Conservation (phyloP, 495 filamentous ascomycete genomes). For the Aspergillus nanangensis region DNA sequence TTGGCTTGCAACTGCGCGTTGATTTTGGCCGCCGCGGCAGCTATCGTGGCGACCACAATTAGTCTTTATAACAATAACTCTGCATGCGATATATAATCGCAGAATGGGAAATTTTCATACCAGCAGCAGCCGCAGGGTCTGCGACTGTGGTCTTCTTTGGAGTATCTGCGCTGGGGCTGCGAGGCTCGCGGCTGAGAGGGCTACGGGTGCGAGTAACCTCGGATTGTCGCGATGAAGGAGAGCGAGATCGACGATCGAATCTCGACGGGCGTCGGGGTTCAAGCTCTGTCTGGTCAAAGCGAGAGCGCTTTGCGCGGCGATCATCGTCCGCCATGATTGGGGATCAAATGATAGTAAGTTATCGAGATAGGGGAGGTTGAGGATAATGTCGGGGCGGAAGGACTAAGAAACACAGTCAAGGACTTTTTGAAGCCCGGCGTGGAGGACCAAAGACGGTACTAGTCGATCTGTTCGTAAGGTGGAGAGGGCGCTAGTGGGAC, state of each 20-base stretch:
- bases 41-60: conserved; percentile 37
- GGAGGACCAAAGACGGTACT: no score
- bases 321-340: conserved; percentile 72
- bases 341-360: no score
- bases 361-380: no score
- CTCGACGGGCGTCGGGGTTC: conserved; percentile 67
- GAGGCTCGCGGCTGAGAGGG: conserved; percentile 57
- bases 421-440: no score
- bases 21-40: conserved; percentile 88
- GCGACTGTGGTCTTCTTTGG: conserved; percentile 38
- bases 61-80: not conserved
- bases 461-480: no score
- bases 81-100: not conserved
- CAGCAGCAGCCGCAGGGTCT: conserved; percentile 84
- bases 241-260: conserved; percentile 84
- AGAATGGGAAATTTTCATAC: conserved; percentile 38
- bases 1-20: conserved; percentile 90
- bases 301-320: conserved; percentile 76
- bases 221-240: conserved; percentile 61
- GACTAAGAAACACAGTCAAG: no score
- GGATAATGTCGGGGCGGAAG: no score
- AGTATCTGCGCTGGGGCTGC: conserved; percentile 45
- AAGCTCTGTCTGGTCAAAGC: conserved; percentile 85
- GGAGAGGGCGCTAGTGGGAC: no score
- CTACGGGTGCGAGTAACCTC: conserved; percentile 72